phyloP scores from a whole-genome alignment of 768 basidiomycete genomes.

The Lentinula sp. region DNA sequence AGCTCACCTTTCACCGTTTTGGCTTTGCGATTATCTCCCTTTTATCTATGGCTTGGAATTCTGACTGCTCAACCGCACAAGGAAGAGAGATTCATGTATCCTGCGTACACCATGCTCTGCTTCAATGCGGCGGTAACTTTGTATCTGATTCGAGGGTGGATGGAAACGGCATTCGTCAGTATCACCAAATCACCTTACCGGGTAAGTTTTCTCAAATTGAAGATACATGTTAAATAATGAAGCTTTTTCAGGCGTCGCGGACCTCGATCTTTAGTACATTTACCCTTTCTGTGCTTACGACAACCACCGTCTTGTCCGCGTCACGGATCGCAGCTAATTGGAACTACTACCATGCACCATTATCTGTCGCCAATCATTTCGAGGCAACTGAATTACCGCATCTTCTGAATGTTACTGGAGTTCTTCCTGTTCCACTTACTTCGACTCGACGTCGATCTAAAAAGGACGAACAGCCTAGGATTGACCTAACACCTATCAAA shows the following conservation, averaged over 20 bases:
- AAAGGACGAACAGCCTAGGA: conserved; percentile 34
- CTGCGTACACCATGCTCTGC: conserved; percentile 84
- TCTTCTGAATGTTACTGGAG: conserved; percentile 67
- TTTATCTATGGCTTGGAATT: conserved; percentile 88
- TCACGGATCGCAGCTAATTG: conserved; percentile 78
- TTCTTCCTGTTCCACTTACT: conserved; percentile 44
- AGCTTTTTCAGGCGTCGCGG: conserved; percentile 58
- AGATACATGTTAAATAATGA: neutral
- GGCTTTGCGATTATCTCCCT: conserved; percentile 70
- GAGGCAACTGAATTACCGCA: conserved; percentile 77
- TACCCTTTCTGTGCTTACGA: conserved; percentile 65
- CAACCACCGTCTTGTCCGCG: conserved; percentile 63
- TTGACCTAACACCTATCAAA: conserved; percentile 65
- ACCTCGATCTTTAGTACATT: conserved; percentile 69
- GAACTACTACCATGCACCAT: conserved; percentile 88
- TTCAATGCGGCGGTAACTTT: conserved; percentile 92
- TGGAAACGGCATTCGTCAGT: conserved; percentile 70
- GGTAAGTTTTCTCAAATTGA: conserved; percentile 38
- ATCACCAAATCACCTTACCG: conserved; percentile 80
- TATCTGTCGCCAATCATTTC: conserved; percentile 63
- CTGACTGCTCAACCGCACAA: conserved; percentile 86
- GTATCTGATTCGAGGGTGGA: conserved; percentile 82
- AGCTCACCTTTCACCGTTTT: conserved; percentile 80
- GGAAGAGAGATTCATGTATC: conserved; percentile 99
- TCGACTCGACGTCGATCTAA: conserved; percentile 30